These are phyloP conservation scores for peach (Prunus persica) DNA, from an alignment of 306 rosid species.

Conservation along the genomic window DNA sequence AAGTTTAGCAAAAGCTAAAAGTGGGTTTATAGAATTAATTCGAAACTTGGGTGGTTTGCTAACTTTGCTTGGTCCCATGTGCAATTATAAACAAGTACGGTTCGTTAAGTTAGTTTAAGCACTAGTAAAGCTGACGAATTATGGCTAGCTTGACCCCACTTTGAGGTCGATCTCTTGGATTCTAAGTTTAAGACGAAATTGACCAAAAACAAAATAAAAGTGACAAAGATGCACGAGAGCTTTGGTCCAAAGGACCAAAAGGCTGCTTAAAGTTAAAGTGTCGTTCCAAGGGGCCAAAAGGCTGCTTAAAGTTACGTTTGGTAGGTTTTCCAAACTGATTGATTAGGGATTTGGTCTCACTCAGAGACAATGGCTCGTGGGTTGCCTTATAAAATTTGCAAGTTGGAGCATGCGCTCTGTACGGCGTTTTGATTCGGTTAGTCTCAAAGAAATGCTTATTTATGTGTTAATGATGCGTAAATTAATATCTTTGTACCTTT, in stretches of 20 bases:
- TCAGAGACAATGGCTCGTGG: constrained; percentile 21
- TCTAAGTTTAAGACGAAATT: constrained; percentile 2
- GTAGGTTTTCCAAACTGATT: constrained; percentile 13
- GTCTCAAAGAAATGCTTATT: not conserved
- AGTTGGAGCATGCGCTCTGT: constrained; percentile 24
- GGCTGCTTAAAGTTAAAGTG: not conserved
- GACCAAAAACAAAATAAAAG: not conserved
- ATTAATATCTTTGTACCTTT: too few species aligned
- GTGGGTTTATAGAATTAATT: not conserved
- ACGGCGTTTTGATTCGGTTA: constrained; percentile 6
- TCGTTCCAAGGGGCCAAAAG: not conserved
- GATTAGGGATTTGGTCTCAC: constrained; percentile 6
- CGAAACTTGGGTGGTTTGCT: not conserved
- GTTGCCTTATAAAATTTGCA: constrained; percentile 5
- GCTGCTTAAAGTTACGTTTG: constrained; percentile 2
- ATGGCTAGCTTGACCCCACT: not conserved
- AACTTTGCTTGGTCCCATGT: not conserved
- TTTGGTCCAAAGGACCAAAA: not conserved
- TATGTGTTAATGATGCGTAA: too few species aligned
- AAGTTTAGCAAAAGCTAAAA: not conserved
- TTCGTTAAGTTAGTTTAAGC: constrained; percentile 13
- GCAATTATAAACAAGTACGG: not conserved
- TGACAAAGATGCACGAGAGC: constrained; percentile 4
- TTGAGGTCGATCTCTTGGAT: not conserved
- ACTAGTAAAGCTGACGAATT: not conserved